phyloP scores from a whole-genome alignment of 805 yeast genomes.

The Nakazawaea peltata region DNA sequence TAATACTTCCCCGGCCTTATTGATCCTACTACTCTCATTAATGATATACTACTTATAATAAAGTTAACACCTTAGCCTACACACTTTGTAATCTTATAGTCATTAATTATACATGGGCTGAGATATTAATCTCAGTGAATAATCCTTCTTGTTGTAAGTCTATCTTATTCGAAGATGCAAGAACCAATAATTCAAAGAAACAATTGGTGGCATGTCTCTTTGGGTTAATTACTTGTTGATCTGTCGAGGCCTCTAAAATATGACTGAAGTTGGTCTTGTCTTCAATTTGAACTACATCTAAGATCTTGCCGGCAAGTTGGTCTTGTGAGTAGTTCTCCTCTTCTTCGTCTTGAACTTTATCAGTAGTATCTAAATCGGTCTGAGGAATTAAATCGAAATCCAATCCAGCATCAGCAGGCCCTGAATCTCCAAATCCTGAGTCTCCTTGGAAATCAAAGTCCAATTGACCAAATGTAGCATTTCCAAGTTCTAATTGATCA shows the following conservation, averaged over 20 bases:
- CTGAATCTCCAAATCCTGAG: not conserved
- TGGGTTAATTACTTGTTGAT: constrained; percentile 17
- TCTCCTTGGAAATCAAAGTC: not conserved
- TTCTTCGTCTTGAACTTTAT: not conserved
- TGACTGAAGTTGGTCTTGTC: constrained; percentile 25
- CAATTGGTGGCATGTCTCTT: constrained; percentile 59
- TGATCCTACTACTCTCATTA: too few species aligned
- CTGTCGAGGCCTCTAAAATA: constrained; percentile 23
- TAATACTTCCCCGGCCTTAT: too few species aligned
- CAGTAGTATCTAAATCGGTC: too few species aligned
- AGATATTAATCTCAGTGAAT: constrained; percentile 53
- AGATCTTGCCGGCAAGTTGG: not conserved
- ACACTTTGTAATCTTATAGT: too few species aligned
- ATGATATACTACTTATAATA: too few species aligned
- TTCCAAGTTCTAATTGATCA: not conserved
- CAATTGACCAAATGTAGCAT: not conserved
- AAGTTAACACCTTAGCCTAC: too few species aligned
- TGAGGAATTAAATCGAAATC: constrained; percentile 4
- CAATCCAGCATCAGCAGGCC: too few species aligned
- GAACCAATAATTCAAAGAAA: constrained; percentile 75
- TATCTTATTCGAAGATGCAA: constrained; percentile 72
- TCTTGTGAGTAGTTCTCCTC: not conserved
- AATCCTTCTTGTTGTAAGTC: constrained; percentile 49
- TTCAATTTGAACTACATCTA: constrained; percentile 14
- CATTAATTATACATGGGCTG: not conserved